Evolutionary conservation across 2,329 filamentous ascomycete species (phyloP), one percentile per base, ranked within the genome.

Genomic region (Cylindrodendrum hubeiense): DNA sequence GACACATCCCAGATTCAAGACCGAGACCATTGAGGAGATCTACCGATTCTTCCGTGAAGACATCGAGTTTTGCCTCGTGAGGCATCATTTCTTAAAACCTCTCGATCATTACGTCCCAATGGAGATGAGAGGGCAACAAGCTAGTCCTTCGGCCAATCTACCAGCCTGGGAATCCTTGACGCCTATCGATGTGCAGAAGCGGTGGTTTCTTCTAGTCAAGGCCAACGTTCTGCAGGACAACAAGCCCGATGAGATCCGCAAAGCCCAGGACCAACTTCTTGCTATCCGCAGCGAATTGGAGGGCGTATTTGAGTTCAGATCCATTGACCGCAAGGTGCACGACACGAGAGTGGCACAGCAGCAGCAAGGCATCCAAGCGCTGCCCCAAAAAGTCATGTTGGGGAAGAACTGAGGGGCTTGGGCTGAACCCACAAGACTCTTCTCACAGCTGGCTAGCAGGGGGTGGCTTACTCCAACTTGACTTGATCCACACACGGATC

Each of bases 171-270:
- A 83, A 3, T 75, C 79, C 0, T 77, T 89, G 8, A 77, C 82
- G 2, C 83, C 82, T 0, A 78, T 87, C 17, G 86, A 88, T 69
- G 75, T 80, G 41, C 81, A 83, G 54, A 79, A 80, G 55, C 79
- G 82, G 37, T 90, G 88, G 88, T 82, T 88, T 54, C 79, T 91
- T 30, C 82, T 82, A 37, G 84, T 89, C 62, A 87, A 83, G 63
- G 77, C 83, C 2, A 81, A 87, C 54, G 86, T 89, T 3, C 68
- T 83, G 8, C 86, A 89, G 63, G 87, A 89, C 57, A 86, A 83
- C 68, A 84, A 86, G 55, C 87, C 87, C 0, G 86, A 88, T 39
- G 86, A 87, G 72, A 82, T 90, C 30, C 81, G 84, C 47, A 84
- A 87, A 68, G 87, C 82, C 0, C 83, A 85, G 43, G 85, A 86